Evolutionary conservation across 1,284 basidiomycete genomes (phyloP).

Genomic region (Porogramme epimiltina): DNA sequence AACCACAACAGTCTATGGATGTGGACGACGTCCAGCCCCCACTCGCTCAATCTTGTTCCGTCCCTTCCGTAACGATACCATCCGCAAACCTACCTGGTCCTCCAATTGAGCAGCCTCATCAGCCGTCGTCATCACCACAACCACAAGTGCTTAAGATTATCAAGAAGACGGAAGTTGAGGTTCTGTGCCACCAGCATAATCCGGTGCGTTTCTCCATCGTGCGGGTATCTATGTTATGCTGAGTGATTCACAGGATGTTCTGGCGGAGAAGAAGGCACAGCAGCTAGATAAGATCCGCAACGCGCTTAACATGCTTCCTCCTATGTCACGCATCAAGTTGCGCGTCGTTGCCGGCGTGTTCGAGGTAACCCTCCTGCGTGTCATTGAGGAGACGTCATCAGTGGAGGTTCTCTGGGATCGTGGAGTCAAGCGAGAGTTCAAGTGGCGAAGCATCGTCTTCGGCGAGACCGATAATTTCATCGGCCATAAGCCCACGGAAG

Average conservation of each 20-base stretch:
- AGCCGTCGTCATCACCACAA: constrained; percentile 28
- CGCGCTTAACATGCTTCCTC: constrained; percentile 67
- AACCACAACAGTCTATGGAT: constrained; percentile 14
- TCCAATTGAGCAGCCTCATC: background rate
- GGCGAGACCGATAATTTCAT: constrained; percentile 49
- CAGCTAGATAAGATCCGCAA: constrained; percentile 69
- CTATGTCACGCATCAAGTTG: constrained; percentile 77
- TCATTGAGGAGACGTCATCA: constrained; percentile 65
- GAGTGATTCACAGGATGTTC: constrained; percentile 51
- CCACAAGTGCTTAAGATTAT: constrained; percentile 61
- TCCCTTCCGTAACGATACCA: too few relatives aligned
- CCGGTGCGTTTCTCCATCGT: constrained; percentile 71
- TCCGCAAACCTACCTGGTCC: too few relatives aligned
- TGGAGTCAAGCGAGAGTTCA: constrained; percentile 69
- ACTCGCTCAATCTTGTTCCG: background rate
- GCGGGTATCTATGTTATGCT: background rate
- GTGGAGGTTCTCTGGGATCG: constrained; percentile 84
- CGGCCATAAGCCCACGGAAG: constrained; percentile 63
- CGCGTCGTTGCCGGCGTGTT: constrained; percentile 78
- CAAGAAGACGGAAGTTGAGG: constrained; percentile 70
- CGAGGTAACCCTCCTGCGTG: constrained; percentile 74
- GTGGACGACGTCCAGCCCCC: constrained; percentile 12
- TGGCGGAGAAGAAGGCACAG: constrained; percentile 69
- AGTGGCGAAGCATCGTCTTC: constrained; percentile 77
- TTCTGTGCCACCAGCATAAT: constrained; percentile 82